Evolutionary conservation across 495 filamentous ascomycete genomes (phyloP).

Genomic region (Aspergillus cristatus): DNA sequence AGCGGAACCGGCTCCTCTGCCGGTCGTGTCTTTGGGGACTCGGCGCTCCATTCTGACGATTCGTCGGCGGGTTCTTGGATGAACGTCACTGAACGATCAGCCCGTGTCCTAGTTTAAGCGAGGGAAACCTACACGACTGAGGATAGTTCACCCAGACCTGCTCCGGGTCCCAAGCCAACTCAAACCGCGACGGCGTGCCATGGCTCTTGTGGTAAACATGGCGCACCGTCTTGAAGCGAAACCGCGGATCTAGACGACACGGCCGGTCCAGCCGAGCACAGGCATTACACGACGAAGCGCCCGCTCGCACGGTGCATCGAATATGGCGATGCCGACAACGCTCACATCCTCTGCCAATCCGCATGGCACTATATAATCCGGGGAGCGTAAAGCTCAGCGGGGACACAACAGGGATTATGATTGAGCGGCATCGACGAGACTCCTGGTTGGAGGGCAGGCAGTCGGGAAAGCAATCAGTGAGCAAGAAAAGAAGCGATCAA

Average conservation of each 20-base stretch:
- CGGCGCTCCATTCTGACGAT: slow-evolving; percentile 2
- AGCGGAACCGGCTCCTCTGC: background rate
- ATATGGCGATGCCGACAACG: slow-evolving; percentile 35
- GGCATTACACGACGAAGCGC: slow-evolving; percentile 23
- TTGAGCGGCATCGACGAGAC: too few relatives aligned
- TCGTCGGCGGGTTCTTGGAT: slow-evolving; percentile 19
- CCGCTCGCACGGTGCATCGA: slow-evolving; percentile 22
- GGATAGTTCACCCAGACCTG: slow-evolving; percentile 28
- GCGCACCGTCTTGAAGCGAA: slow-evolving; percentile 28
- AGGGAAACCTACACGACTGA: slow-evolving; percentile 15
- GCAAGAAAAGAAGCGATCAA: too few relatives aligned
- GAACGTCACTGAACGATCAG: slow-evolving; percentile 20
- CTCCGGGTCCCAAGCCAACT: slow-evolving; percentile 24
- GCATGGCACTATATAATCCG: slow-evolving; percentile 14
- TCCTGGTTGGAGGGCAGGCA: too few relatives aligned
- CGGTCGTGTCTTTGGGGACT: background rate
- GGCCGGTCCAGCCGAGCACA: slow-evolving; percentile 23
- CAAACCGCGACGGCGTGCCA: slow-evolving; percentile 20
- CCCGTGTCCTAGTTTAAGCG: background rate
- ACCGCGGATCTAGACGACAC: slow-evolving; percentile 29
- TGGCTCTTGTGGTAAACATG: slow-evolving; percentile 30
- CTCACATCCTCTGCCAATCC: slow-evolving; percentile 32
- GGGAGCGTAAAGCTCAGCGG: too few relatives aligned
- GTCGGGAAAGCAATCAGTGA: too few relatives aligned
- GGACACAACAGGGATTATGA: too few relatives aligned